Evolutionary conservation across 2,329 filamentous ascomycete species (phyloP).

Genomic region (Trichoderma cornu-damae): DNA sequence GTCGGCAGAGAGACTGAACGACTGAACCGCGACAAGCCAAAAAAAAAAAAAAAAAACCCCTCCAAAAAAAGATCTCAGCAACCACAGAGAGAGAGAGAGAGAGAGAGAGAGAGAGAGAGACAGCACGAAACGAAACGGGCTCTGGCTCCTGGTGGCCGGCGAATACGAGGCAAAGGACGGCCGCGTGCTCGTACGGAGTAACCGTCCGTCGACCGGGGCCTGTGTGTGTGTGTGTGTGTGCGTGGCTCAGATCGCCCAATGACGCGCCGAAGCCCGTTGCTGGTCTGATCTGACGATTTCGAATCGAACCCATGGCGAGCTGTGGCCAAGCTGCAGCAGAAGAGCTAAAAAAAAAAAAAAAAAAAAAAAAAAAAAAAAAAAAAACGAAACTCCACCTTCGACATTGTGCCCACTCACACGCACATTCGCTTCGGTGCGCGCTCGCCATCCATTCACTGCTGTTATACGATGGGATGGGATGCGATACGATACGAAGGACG

Average conservation of each 20-base stretch:
- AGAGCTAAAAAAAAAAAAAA: too few relatives aligned
- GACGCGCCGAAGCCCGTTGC: slow-evolving; percentile 1
- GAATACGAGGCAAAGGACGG: slow-evolving; percentile 17
- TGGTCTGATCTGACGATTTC: slow-evolving; percentile 4
- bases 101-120: not conserved
- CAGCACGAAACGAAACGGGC: slow-evolving; percentile 12
- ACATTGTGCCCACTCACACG: slow-evolving; percentile 12
- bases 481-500: slow-evolving; percentile 6
- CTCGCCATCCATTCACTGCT: not conserved
- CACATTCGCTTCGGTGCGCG: slow-evolving; percentile 1
- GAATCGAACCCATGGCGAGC: not conserved
- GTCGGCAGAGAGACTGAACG: too few relatives aligned
- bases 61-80: too few relatives aligned
- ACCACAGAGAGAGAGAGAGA: too few relatives aligned
- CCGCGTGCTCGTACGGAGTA: slow-evolving; percentile 13
- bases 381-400: slow-evolving; percentile 2
- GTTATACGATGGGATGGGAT: not conserved
- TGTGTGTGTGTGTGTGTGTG: too few relatives aligned
- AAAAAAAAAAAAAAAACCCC: not conserved
- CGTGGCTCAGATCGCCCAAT: slow-evolving; percentile 16
- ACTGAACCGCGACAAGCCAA: too few relatives aligned
- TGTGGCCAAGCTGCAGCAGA: not conserved
- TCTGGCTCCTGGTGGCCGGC: slow-evolving; percentile 3
- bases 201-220: not conserved
- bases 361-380: too few relatives aligned